These are phyloP conservation scores for Kwoniella heveanensis DNA, from an alignment of 768 basidiomycete species.

Conservation along the genomic window DNA sequence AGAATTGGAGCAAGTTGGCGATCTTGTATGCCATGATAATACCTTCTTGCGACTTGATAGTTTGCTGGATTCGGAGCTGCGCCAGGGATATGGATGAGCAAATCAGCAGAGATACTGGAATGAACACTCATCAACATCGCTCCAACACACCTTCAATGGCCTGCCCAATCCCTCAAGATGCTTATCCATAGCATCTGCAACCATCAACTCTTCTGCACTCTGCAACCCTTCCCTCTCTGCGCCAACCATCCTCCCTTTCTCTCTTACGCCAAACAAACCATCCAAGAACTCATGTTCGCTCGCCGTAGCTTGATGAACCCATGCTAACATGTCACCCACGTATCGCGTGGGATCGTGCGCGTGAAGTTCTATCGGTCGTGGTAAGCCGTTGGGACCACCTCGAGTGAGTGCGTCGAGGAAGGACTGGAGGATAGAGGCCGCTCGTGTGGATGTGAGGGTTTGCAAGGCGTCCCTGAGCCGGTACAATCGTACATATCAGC, in stretches of 20 bases:
- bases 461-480: conserved; percentile 70
- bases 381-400: conserved; percentile 79
- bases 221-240: conserved; percentile 62
- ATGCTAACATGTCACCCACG: conserved; percentile 96
- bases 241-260: conserved; percentile 73
- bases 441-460: conserved; percentile 77
- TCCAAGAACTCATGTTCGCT: conserved; percentile 94
- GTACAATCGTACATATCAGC: no score
- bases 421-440: conserved; percentile 72
- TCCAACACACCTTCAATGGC: conserved; percentile 76
- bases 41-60: conserved; percentile 88
- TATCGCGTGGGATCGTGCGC: conserved; percentile 97
- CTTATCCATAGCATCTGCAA: conserved; percentile 75
- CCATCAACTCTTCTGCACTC: conserved; percentile 69
- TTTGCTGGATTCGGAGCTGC: conserved; percentile 87
- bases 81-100: background rate
- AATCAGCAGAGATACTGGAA: background rate
- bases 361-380: conserved; percentile 93
- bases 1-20: conserved; percentile 93
- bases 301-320: conserved; percentile 95
- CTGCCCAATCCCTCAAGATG: conserved; percentile 79
- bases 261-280: conserved; percentile 73
- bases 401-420: conserved; percentile 87
- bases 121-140: no score
- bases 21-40: conserved; percentile 89